A percentile compares a stretch with the other conserved stretches of the same genome.
These are phyloP conservation scores for Eimeria zaria DNA, from an alignment of 169 alveolate species.

Conservation along the genomic window DNA sequence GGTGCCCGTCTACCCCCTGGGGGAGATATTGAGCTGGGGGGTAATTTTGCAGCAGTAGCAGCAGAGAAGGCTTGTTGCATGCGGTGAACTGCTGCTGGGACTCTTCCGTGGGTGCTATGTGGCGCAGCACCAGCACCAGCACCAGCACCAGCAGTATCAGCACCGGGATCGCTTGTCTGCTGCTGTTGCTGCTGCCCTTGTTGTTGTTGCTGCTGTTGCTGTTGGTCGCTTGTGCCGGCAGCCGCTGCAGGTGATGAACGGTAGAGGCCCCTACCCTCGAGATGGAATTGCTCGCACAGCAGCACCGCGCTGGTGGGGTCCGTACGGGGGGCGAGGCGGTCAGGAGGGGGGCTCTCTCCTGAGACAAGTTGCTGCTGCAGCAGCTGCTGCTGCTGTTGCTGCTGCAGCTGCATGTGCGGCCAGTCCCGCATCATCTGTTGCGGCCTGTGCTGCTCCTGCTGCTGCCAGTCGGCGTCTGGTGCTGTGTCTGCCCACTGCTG, in stretches of 20 bases:
- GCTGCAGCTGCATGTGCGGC: slow-evolving; percentile 32
- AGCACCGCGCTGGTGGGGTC: slow-evolving; percentile 73
- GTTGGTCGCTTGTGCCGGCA: background rate
- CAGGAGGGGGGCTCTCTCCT: slow-evolving; percentile 21
- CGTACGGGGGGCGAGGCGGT: slow-evolving; percentile 32
- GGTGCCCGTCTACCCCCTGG: slow-evolving; percentile 57
- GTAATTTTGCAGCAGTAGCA: slow-evolving; percentile 63
- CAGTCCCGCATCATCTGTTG: slow-evolving; percentile 39
- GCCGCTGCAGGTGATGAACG: slow-evolving; percentile 10
- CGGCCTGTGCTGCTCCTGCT: background rate
- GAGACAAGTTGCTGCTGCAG: no score
- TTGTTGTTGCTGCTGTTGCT: slow-evolving; percentile 19
- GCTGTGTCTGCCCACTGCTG: slow-evolving; percentile 2
- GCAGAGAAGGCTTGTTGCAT: slow-evolving; percentile 65
- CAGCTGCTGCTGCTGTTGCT: slow-evolving; percentile 63
- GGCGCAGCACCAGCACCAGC: no score
- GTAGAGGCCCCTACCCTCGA: slow-evolving; percentile 76
- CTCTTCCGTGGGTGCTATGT: slow-evolving; percentile 37
- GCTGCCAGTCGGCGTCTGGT: background rate
- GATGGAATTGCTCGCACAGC: slow-evolving; percentile 84
- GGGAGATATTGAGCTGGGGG: slow-evolving; percentile 36
- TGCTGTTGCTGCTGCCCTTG: background rate
- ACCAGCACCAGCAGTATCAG: slow-evolving; percentile 27
- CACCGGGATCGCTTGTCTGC: background rate
- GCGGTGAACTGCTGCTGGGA: slow-evolving; percentile 64